Evolutionary conservation across 192 early-diverging fungal species (phyloP).

Genomic region (Coemansia sp.): DNA sequence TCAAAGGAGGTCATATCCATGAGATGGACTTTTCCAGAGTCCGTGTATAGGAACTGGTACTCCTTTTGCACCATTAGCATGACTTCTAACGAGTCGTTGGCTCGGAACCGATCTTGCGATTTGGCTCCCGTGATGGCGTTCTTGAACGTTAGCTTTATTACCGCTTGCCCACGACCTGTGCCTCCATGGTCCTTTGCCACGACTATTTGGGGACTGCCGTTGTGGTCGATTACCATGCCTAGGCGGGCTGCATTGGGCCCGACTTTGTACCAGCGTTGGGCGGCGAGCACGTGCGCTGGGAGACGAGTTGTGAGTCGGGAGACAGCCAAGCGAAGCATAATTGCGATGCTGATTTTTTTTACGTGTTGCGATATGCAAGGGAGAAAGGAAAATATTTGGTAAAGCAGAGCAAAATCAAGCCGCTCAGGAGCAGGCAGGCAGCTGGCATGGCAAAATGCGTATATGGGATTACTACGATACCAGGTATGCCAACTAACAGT

Average conservation of each 20-base stretch:
- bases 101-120: slow-evolving; percentile 68
- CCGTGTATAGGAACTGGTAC: slow-evolving; percentile 75
- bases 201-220: slow-evolving; percentile 69
- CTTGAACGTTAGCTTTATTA: slow-evolving; percentile 71
- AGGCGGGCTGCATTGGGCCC: slow-evolving; percentile 55
- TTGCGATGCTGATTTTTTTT: background rate
- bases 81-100: slow-evolving; percentile 70
- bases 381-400: background rate
- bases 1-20: slow-evolving; percentile 74
- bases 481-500: background rate
- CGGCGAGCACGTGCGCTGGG: background rate
- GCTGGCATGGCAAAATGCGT: background rate
- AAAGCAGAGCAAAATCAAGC: background rate
- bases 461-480: background rate
- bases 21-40: slow-evolving; percentile 63
- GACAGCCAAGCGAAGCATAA: background rate
- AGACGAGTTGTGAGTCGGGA: background rate
- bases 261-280: slow-evolving; percentile 38
- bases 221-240: slow-evolving; percentile 71
- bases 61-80: slow-evolving; percentile 64
- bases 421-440: background rate
- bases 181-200: slow-evolving; percentile 64
- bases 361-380: background rate
- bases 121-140: slow-evolving; percentile 65
- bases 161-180: slow-evolving; percentile 68